Evolutionary conservation across 2,329 filamentous ascomycete genomes (phyloP), one percentile per base, ranked within the genome.

Genomic region (Alternaria burnsii): DNA sequence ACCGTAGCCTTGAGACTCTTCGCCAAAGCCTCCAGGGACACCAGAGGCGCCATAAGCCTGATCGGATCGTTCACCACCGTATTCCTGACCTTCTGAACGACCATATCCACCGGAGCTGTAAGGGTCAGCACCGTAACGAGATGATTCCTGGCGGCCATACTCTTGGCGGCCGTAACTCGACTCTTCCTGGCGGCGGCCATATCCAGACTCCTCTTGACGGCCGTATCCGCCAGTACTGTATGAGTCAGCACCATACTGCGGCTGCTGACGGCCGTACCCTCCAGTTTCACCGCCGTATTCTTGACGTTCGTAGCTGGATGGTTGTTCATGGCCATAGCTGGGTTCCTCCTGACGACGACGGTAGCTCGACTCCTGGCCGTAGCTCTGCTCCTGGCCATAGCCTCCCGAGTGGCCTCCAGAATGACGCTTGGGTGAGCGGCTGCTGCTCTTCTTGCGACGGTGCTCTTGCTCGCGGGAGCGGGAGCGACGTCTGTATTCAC

Each of bases 351-450:
- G 61, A 30, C 54, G 59, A 14, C 62, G 57, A 28, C 62, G 60
- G 24, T 55, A 67, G 40, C 65, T 58, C 34, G 44, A 54, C n/a
- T 59, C 54, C 47, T 69, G 54, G n/a, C 68, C 70, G 44, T 75
- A 72, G 32, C 71, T 42, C 26, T 65, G 58, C 50, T 75, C 72
- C 38, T 71, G 58, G 48, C 72, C 67, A 24, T 71, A 71, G 41
- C 63, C 68, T 40, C 59, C 54, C 41, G 52, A 44, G 60, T 69
- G 66, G 12, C 68, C 65, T 36, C 68, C 67, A 9, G 70, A 71
- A 58, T 58, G 58, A 16, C 69, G 67, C 53, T 71, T 68, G 12
- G 72, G 71, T 30, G 63, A 68, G 10, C 55, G 55, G 54, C 66
- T 71, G 60, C 67, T 65, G 43, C 70, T 69, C 58, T 67, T 65